Evolutionary conservation across 257 asterid genomes (phyloP).

Genomic region (Leonotis leonurus): DNA sequence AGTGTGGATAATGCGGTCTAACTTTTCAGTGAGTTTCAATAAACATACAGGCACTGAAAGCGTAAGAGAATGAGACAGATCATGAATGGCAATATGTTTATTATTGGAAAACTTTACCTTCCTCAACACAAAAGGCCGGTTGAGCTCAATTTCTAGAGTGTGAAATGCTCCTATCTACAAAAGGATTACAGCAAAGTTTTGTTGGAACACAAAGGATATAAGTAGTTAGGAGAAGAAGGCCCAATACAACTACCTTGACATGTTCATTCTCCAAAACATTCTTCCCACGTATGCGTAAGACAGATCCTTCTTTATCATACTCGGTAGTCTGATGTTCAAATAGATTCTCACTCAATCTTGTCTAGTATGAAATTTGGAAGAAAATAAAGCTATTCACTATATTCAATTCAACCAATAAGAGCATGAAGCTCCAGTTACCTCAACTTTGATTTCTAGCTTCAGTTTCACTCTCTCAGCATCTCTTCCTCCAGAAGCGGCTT

Average conservation of each 20-base stretch:
- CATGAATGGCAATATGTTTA: neutral
- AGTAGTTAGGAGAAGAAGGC: conserved; percentile 7
- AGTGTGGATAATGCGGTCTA: neutral
- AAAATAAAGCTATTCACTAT: neutral
- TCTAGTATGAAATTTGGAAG: neutral
- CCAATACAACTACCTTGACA: conserved; percentile 60
- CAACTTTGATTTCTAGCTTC: conserved; percentile 49
- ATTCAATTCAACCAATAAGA: neutral
- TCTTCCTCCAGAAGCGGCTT: conserved; percentile 57
- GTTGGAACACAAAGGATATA: conserved; percentile 12
- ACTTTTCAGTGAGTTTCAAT: neutral
- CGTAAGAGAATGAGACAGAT: neutral
- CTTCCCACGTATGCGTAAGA: conserved; percentile 89
- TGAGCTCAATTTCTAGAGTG: conserved; percentile 89
- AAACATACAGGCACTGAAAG: neutral
- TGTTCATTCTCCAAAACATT: conserved; percentile 85
- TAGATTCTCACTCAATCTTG: neutral
- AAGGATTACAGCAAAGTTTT: conserved; percentile 8
- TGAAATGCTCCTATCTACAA: conserved; percentile 94
- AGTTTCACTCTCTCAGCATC: conserved; percentile 65
- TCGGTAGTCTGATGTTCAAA: conserved; percentile 48
- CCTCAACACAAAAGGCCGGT: conserved; percentile 80
- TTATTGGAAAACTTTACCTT: conserved; percentile 41
- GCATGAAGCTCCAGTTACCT: neutral
- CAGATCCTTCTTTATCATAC: conserved; percentile 93